Conservation (phyloP, 2,329 filamentous ascomycete genomes). For the Ceratocystis alfenasii region DNA sequence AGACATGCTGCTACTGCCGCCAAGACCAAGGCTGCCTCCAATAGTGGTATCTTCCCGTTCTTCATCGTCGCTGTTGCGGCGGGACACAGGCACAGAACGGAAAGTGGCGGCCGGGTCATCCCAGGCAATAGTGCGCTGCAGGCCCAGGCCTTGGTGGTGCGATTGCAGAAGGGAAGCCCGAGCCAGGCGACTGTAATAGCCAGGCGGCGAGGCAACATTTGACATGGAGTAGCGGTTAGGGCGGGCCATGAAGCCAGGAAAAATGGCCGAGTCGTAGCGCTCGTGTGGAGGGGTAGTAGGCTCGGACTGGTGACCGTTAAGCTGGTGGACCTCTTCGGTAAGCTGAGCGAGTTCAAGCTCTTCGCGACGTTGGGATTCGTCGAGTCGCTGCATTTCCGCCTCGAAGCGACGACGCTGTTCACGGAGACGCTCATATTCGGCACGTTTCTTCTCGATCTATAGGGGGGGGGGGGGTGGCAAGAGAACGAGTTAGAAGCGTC, state of each 20-base stretch:
- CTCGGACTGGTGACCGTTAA: conserved; percentile 72
- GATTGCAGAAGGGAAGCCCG: conserved; percentile 52
- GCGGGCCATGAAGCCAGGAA: conserved; percentile 67
- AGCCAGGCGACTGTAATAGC: conserved; percentile 58
- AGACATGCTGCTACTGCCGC: conserved; percentile 29
- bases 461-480: background rate
- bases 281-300: conserved; percentile 94
- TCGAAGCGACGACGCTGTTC: conserved; percentile 85
- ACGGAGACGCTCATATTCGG: conserved; percentile 81
- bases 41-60: conserved; percentile 54
- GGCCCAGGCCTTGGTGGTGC: conserved; percentile 52
- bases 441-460: conserved; percentile 84
- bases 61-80: conserved; percentile 73
- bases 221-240: conserved; percentile 83
- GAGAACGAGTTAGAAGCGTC: background rate
- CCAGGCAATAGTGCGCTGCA: conserved; percentile 40
- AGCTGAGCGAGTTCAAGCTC: conserved; percentile 77
- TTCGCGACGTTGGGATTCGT: conserved; percentile 70
- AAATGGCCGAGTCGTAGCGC: conserved; percentile 57
- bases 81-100: conserved; percentile 73
- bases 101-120: conserved; percentile 60
- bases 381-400: conserved; percentile 80
- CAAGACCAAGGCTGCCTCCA: too few relatives aligned
- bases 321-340: conserved; percentile 59
- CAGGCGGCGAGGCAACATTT: conserved; percentile 71